Conservation (phyloP, 495 filamentous ascomycete species). For the Aspergillus hancockii region DNA sequence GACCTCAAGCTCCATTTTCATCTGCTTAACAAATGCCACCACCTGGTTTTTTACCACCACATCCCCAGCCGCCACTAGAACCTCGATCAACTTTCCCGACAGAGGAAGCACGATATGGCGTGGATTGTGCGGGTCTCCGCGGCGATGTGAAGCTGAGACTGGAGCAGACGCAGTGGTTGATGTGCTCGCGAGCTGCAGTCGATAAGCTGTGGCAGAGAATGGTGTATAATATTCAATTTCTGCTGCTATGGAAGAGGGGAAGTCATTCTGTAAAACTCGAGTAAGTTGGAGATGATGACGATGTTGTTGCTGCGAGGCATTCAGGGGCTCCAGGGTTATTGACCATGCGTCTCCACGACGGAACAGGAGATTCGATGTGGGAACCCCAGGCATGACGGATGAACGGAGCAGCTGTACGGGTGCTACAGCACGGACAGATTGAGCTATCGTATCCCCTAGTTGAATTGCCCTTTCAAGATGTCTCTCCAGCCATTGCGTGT, state of each 20-base stretch:
- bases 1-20: constrained; percentile 70
- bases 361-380: constrained; percentile 45
- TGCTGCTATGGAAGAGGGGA: constrained; percentile 54
- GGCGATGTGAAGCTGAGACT: constrained; percentile 48
- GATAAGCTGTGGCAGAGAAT: constrained; percentile 37
- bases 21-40: constrained; percentile 63
- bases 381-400: constrained; percentile 13
- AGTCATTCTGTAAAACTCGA: constrained; percentile 58
- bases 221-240: constrained; percentile 56
- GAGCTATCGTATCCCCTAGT: constrained; percentile 29
- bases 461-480: constrained; percentile 43
- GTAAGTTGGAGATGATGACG: constrained; percentile 52
- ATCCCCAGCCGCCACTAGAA: constrained; percentile 56
- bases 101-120: constrained; percentile 60
- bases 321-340: constrained; percentile 43
- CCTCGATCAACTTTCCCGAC: constrained; percentile 59
- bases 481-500: constrained; percentile 60
- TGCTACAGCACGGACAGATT: constrained; percentile 10
- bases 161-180: constrained; percentile 49
- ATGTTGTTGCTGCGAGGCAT: constrained; percentile 10
- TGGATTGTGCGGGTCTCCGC: constrained; percentile 51
- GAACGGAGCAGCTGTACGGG: constrained; percentile 4
- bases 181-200: constrained; percentile 47
- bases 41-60: constrained; percentile 52
- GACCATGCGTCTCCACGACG: constrained; percentile 60